Conservation (phyloP, 2,329 filamentous ascomycete genomes). For the Nemania diffusa region DNA sequence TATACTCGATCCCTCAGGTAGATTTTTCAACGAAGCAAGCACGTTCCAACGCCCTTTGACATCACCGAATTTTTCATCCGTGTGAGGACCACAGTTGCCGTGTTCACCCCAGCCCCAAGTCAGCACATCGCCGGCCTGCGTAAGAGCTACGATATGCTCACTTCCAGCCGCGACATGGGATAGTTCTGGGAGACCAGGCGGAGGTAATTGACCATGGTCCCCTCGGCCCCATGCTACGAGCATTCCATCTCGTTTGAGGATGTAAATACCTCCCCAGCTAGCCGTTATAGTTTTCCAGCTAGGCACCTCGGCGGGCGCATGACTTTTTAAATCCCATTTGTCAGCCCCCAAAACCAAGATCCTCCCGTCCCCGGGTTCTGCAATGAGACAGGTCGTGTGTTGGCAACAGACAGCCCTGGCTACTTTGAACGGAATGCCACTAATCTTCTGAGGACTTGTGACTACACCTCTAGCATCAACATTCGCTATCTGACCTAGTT, state of each 20-base stretch:
- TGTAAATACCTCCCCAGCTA: constrained; percentile 84
- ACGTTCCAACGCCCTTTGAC: constrained; percentile 76
- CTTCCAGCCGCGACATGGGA: constrained; percentile 81
- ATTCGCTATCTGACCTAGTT: constrained; percentile 69
- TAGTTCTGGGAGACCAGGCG: constrained; percentile 67
- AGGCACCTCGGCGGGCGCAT: constrained; percentile 62
- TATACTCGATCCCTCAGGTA: constrained; percentile 64
- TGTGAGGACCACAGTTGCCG: constrained; percentile 86
- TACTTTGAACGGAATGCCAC: constrained; percentile 69
- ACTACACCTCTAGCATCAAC: constrained; percentile 55
- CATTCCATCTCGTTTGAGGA: constrained; percentile 69
- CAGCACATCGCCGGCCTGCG: constrained; percentile 72
- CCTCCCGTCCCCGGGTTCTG: constrained; percentile 64
- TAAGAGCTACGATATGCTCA: constrained; percentile 85
- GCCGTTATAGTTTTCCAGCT: constrained; percentile 77
- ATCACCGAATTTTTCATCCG: constrained; percentile 65
- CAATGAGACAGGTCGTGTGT: constrained; percentile 83
- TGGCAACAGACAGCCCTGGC: constrained; percentile 78
- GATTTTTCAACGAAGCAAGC: constrained; percentile 67
- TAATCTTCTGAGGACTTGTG: constrained; percentile 70
- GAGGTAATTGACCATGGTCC: constrained; percentile 84
- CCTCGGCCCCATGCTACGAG: constrained; percentile 83
- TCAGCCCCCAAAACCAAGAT: constrained; percentile 77
- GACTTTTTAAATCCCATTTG: constrained; percentile 74
- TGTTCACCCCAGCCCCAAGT: constrained; percentile 98